Percentiles rank a stretch among this genome's conserved stretches.
Conservation (phyloP, 1,284 basidiomycete genomes). For the Sanghuangporus sanghuang region DNA sequence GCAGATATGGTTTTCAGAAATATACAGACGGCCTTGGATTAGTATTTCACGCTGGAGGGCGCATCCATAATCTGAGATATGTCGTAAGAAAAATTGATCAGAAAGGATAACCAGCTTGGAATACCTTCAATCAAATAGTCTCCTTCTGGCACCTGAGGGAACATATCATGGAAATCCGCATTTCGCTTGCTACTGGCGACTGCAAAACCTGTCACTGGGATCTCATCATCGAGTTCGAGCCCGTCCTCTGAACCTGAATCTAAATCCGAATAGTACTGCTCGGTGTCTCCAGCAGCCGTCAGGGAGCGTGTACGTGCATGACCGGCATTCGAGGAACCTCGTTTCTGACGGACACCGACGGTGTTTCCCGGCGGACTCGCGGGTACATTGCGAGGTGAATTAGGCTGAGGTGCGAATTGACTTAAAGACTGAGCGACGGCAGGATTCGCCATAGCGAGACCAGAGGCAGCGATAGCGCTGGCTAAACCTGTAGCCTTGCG, state of each 20-base stretch:
- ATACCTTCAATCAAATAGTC: conserved; percentile 97
- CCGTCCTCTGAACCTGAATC: conserved; percentile 33
- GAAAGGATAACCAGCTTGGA: conserved; percentile 20
- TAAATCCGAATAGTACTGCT: conserved; percentile 20
- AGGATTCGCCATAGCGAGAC: conserved; percentile 60
- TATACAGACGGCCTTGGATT: conserved; percentile 93
- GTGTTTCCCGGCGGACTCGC: conserved; percentile 6
- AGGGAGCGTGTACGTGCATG: conserved; percentile 22
- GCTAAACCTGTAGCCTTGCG: conserved; percentile 49
- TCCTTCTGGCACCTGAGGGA: conserved; percentile 85
- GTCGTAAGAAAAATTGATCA: conserved; percentile 15
- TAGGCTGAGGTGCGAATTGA: conserved; percentile 30
- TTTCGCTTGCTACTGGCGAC: conserved; percentile 95
- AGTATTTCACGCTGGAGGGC: conserved; percentile 95
- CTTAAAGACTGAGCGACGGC: conserved; percentile 39
- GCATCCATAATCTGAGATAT: conserved; percentile 85
- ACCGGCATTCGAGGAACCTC: conserved; percentile 16
- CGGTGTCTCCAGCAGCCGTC: conserved; percentile 14
- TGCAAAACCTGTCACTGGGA: conserved; percentile 89
- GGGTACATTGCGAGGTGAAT: not conserved
- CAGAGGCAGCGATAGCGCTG: conserved; percentile 60
- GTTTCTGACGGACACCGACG: not conserved
- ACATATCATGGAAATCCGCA: conserved; percentile 93
- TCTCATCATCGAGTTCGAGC: conserved; percentile 56
- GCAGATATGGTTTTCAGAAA: conserved; percentile 97